phyloP scores from a whole-genome alignment of 2,329 filamentous ascomycete species.

The Paraphaeosphaeria sporulosa region DNA sequence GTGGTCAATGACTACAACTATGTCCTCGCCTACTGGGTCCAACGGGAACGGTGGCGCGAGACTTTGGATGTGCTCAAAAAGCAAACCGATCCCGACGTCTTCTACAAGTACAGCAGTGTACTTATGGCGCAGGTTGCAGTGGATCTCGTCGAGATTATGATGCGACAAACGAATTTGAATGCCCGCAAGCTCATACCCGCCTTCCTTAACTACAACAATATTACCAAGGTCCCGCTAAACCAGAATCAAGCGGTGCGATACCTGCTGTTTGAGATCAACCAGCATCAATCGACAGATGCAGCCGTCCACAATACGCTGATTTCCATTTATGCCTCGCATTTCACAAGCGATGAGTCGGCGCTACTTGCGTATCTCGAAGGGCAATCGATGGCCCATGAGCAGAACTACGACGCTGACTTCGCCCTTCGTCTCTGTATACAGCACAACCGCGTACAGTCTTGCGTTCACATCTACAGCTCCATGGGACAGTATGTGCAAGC shows the following conservation, averaged over 20 bases:
- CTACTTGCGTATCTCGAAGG: constrained; percentile 89
- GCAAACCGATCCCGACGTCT: constrained; percentile 90
- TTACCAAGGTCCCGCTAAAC: constrained; percentile 69
- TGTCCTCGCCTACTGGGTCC: constrained; percentile 95
- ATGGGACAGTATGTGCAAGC: constrained; percentile 96
- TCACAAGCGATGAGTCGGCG: constrained; percentile 82
- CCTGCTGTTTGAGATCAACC: constrained; percentile 90
- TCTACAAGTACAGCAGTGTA: constrained; percentile 97
- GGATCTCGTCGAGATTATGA: constrained; percentile 92
- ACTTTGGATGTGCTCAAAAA: constrained; percentile 88
- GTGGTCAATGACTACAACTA: constrained; percentile 92
- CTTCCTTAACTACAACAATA: constrained; percentile 90
- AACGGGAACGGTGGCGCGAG: constrained; percentile 89
- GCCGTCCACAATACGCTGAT: constrained; percentile 97
- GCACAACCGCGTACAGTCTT: constrained; percentile 89
- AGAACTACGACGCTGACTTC: constrained; percentile 93
- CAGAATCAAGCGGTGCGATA: constrained; percentile 92
- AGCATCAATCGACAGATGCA: constrained; percentile 78
- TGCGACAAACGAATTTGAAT: constrained; percentile 86
- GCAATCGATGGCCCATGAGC: constrained; percentile 76
- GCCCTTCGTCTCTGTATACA: constrained; percentile 95
- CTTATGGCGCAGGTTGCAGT: constrained; percentile 87
- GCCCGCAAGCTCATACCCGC: constrained; percentile 90
- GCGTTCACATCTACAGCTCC: constrained; percentile 94
- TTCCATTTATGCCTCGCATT: constrained; percentile 90